phyloP scores from a whole-genome alignment of 495 filamentous ascomycete species.

The Margaritispora aquatica region DNA sequence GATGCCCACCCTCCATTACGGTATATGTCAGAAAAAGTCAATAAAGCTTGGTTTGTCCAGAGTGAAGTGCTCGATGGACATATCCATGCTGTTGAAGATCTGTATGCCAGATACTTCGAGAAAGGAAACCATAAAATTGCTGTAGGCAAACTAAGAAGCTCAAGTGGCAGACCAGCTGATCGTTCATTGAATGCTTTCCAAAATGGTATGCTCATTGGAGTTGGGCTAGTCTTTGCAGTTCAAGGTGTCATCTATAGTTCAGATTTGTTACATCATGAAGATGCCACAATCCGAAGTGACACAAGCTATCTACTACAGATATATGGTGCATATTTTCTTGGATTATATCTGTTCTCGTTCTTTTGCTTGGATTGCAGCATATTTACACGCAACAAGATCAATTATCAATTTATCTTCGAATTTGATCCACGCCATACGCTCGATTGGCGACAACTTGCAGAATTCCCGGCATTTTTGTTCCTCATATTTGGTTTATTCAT shows the following conservation, averaged over 20 bases:
- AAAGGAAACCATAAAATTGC: slow-evolving; percentile 86
- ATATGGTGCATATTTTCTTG: slow-evolving; percentile 79
- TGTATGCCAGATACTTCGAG: slow-evolving; percentile 90
- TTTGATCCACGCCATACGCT: slow-evolving; percentile 78
- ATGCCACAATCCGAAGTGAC: slow-evolving; percentile 38
- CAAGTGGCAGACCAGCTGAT: slow-evolving; percentile 55
- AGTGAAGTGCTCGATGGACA: slow-evolving; percentile 73
- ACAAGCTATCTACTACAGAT: slow-evolving; percentile 72
- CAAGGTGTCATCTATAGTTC: slow-evolving; percentile 65
- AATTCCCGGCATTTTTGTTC: slow-evolving; percentile 74
- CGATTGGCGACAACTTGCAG: slow-evolving; percentile 78
- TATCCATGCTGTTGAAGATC: slow-evolving; percentile 74
- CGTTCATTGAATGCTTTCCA: slow-evolving; percentile 69
- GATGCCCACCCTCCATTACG: slow-evolving; percentile 67
- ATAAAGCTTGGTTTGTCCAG: slow-evolving; percentile 85
- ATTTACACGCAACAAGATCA: slow-evolving; percentile 79
- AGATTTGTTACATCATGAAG: slow-evolving; percentile 39
- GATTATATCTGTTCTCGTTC: slow-evolving; percentile 64
- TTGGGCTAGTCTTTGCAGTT: slow-evolving; percentile 64
- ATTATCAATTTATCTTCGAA: slow-evolving; percentile 95
- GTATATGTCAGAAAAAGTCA: slow-evolving; percentile 90
- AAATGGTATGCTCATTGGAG: slow-evolving; percentile 71
- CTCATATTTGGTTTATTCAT: slow-evolving; percentile 73
- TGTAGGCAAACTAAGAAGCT: slow-evolving; percentile 70
- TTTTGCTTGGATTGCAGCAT: slow-evolving; percentile 75